Evolutionary conservation across 805 yeast species (phyloP).

Genomic region (Lachancea kluyveri): DNA sequence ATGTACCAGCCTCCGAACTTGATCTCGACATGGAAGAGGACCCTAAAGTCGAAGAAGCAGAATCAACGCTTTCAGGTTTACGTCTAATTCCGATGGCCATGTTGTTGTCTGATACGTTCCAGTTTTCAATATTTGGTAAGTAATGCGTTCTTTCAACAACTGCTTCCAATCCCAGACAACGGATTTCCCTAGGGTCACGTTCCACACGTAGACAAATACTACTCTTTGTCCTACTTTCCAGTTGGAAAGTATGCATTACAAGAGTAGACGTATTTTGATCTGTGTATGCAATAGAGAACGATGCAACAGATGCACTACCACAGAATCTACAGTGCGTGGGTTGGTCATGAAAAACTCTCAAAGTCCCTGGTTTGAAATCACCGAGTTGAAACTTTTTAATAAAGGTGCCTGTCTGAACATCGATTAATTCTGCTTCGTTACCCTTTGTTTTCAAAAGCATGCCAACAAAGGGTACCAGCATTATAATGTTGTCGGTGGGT

Average conservation of each 20-base stretch:
- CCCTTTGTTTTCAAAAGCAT: constrained; percentile 60
- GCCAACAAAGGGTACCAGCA: constrained; percentile 64
- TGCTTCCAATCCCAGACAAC: constrained; percentile 80
- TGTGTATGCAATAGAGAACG: constrained; percentile 68
- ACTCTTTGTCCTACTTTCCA: constrained; percentile 69
- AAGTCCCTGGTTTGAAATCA: constrained; percentile 50
- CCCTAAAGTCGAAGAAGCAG: not conserved
- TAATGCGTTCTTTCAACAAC: constrained; percentile 66
- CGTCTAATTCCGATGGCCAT: constrained; percentile 62
- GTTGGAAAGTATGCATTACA: constrained; percentile 67
- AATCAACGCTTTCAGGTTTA: constrained; percentile 27
- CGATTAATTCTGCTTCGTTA: constrained; percentile 57
- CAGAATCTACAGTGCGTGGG: constrained; percentile 88
- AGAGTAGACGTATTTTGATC: constrained; percentile 17
- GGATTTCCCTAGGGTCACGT: constrained; percentile 85
- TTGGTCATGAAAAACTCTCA: constrained; percentile 71
- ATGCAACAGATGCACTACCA: constrained; percentile 76
- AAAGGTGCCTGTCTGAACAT: constrained; percentile 71
- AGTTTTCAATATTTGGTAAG: constrained; percentile 60
- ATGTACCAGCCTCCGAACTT: constrained; percentile 18
- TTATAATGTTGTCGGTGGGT: constrained; percentile 33
- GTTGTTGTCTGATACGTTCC: constrained; percentile 77
- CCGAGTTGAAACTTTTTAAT: constrained; percentile 58
- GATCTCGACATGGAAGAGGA: constrained; percentile 6
- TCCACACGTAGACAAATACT: constrained; percentile 83